phyloP scores from a whole-genome alignment of 75 land plant species.

The Ceratopteris richardii region DNA sequence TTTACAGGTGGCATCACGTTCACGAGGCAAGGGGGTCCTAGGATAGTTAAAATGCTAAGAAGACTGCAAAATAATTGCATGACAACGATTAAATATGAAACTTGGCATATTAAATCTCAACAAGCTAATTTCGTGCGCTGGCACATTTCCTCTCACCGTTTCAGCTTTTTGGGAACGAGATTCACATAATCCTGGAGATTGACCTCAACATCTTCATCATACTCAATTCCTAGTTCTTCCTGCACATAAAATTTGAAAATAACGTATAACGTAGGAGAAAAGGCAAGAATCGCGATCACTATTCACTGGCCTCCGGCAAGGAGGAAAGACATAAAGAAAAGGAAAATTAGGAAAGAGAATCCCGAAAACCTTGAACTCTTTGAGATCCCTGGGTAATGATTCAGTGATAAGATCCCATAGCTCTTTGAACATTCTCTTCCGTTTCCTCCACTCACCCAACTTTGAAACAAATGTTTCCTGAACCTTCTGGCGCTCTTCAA shows the following conservation, averaged over 20 bases:
- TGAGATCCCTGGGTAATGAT: conserved; percentile 68
- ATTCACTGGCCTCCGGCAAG: no score
- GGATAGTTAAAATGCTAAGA: no score
- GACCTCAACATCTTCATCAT: conserved; percentile 90
- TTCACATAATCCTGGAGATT: conserved; percentile 41
- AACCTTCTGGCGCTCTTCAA: conserved; percentile 69
- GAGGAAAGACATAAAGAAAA: no score
- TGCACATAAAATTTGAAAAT: conserved; percentile 15
- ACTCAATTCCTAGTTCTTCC: conserved; percentile 94
- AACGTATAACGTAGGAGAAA: background rate
- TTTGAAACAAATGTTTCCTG: conserved; percentile 40
- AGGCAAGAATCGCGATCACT: conserved; percentile 4
- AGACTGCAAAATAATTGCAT: no score
- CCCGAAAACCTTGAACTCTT: conserved; percentile 90
- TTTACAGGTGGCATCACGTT: no score
- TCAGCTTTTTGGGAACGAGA: background rate
- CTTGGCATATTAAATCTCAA: no score
- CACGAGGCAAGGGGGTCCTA: no score
- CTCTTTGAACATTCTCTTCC: conserved; percentile 84
- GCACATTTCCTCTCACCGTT: conserved; percentile 3
- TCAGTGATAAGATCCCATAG: conserved; percentile 94
- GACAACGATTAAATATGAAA: no score
- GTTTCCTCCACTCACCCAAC: conserved; percentile 70
- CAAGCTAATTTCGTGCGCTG: no score
- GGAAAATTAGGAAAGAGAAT: no score